These are phyloP conservation scores for Crithidia sp. DNA, from an alignment of 208 protist species.

Conservation along the genomic window DNA sequence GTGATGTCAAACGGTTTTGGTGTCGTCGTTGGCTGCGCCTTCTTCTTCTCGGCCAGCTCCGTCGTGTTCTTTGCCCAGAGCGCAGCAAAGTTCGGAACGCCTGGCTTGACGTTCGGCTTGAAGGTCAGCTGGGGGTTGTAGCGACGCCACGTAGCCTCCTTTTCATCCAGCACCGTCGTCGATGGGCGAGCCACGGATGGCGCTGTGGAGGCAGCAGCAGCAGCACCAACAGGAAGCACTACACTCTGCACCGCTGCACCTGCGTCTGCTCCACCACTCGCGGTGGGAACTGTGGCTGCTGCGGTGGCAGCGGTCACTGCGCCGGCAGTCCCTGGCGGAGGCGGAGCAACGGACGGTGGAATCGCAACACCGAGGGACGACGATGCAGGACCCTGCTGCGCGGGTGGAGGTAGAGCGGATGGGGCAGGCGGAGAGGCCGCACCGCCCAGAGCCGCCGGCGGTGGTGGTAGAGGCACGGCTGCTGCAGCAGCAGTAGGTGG, in stretches of 20 bases:
- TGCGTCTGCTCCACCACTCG: neutral
- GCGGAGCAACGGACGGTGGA: neutral
- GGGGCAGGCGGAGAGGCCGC: no score
- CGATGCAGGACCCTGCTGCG: no score
- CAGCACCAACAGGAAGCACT: neutral
- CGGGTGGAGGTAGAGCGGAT: neutral
- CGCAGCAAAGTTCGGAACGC: slow-evolving; percentile 78
- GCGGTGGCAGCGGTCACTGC: neutral
- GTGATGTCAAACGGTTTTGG: slow-evolving; percentile 70
- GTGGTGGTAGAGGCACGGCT: neutral
- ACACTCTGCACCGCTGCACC: neutral
- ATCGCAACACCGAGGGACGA: no score
- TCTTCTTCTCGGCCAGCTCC: slow-evolving; percentile 49
- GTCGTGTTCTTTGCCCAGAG: slow-evolving; percentile 71
- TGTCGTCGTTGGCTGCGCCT: slow-evolving; percentile 43
- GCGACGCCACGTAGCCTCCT: slow-evolving; percentile 17
- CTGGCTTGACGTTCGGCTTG: slow-evolving; percentile 68
- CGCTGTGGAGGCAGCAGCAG: slow-evolving; percentile 6
- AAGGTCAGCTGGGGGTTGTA: slow-evolving; percentile 78
- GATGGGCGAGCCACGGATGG: slow-evolving; percentile 1
- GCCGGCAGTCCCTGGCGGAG: neutral
- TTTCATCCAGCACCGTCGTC: slow-evolving; percentile 1
- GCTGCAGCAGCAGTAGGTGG: neutral
- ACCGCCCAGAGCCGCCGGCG: neutral
- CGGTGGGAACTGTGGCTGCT: neutral